Evolutionary conservation across 768 basidiomycete species (phyloP), one percentile per base, ranked within the genome.

Genomic region (Lactifluus piperatus): DNA sequence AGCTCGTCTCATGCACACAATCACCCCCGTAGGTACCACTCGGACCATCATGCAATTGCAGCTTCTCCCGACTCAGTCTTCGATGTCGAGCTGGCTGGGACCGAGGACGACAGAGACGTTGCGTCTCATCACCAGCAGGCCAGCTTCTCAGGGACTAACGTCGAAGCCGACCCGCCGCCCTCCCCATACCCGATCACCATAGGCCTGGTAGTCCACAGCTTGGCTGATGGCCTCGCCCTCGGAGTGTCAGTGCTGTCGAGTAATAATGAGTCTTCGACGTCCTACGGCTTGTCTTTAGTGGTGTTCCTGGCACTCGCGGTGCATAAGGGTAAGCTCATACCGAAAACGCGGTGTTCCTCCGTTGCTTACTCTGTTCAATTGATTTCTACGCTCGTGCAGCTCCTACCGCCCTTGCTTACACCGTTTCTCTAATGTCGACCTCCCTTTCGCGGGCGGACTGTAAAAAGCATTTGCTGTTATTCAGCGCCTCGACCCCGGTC

Each of bases 191-290:
- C 93, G 37, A 77, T 94, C 37, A 91, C 93, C 0, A 71, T 97
- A 9, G 97, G 94, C 1, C 75, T 98, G 46, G 79, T 91, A 26
- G 80, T 93, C 26, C 95, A 99, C 68, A 89, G 85, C 1, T 77
- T 94, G 49, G 89, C 93, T 0, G 97, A 99, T 71, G 94, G 97
- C 4, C 83, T 97, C 57, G 92, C 91, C 2, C 75, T 98, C 39
- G 97, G 95, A 24, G 87, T 93, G 20, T 86, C 88, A 3, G 78
- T 80, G 13, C 72, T 85, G 37, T 70, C 72, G 22, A 58, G 64
- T 10, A 58, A 64, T 13, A 67, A 69, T 20, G 48, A 51, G 6
- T 57, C 71, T 0, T 74, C 67, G 10, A 68, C 63, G 57, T 71
- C 75, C 18, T 75, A 74, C 24, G 77, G 75, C 36, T 68, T 97